Evolutionary conservation across 2,329 filamentous ascomycete genomes (phyloP), one percentile per base, ranked within the genome.

Genomic region (Pseudomassariella vexata): DNA sequence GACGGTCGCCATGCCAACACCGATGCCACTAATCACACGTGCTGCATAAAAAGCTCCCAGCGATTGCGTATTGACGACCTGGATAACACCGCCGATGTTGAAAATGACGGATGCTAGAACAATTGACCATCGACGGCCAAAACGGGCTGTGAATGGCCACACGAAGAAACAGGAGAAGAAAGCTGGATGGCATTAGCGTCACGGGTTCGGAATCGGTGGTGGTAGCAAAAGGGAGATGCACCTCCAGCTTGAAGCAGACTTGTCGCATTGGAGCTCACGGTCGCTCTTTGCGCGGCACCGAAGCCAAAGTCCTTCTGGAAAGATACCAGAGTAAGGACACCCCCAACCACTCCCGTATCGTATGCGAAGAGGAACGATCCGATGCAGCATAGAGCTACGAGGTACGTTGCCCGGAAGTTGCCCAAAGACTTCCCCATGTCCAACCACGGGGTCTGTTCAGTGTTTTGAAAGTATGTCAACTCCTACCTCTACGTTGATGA

Each of bases 141-240:
- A 60, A 6, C 49, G 48, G 7, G 59, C 55, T 5, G 60, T 65
- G 36, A 66, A 59, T 2, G 61, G 62, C 57, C 59, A 64, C 16
- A 62, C 49, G 39, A 62, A 60, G 43, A 65, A 61, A 33, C 60
- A 64, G 2, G 59, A 50, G 37, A 65, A 59, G 46, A 65, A 65
- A 16, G 61, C 59, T 62, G 24, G 8, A 28, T 30, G 7, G 24
- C 24, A 26, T 9, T 11, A 8, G 15, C 8, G 12, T 26, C 9
- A 14, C 7, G 24, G 9, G 12, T 14, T 26, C 12, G 7, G 10
- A 8, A 9, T 9, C 24, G 8, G 8, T 26, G 9, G 7, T 30
- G 19, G 6, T n/a, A n/a, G n/a, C n/a, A n/a, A 3, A 19, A 12
- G 14, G 7, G 16, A 14, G 9, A 34, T 46, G 14, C 36, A 61